Evolutionary conservation across 257 asterid species (phyloP).

Genomic region (Paraleonurus japonicus): DNA sequence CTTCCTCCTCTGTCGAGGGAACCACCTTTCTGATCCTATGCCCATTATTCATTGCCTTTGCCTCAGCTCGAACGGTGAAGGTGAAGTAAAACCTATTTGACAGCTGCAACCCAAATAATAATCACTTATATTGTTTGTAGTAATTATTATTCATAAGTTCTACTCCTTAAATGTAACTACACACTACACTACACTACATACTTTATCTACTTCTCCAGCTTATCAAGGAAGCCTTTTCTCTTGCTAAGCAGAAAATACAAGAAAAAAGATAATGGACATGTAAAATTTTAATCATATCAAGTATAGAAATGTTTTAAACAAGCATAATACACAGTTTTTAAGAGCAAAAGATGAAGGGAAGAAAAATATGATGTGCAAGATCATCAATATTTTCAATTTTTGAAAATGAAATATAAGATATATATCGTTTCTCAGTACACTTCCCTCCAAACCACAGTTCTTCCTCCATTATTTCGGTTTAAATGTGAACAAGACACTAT

Average conservation of each 20-base stretch:
- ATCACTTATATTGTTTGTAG: background rate
- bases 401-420: too few relatives aligned
- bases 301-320: background rate
- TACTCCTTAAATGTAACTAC: background rate
- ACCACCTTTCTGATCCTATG: conserved; percentile 84
- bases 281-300: background rate
- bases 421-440: too few relatives aligned
- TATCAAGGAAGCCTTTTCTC: background rate
- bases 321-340: background rate
- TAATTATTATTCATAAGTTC: background rate
- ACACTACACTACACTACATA: background rate
- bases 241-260: background rate
- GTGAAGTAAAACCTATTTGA: conserved; percentile 87
- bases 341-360: too few relatives aligned
- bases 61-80: conserved; percentile 83
- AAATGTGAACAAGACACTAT: background rate
- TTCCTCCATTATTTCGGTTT: too few relatives aligned
- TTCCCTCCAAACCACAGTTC: too few relatives aligned
- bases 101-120: conserved; percentile 46
- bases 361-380: background rate
- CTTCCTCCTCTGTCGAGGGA: conserved; percentile 98
- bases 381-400: too few relatives aligned
- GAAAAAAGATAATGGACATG: background rate
- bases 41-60: conserved; percentile 61
- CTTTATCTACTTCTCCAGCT: background rate